Evolutionary conservation across 306 rosid genomes (phyloP).

Genomic region (Arachis hypogaea): DNA sequence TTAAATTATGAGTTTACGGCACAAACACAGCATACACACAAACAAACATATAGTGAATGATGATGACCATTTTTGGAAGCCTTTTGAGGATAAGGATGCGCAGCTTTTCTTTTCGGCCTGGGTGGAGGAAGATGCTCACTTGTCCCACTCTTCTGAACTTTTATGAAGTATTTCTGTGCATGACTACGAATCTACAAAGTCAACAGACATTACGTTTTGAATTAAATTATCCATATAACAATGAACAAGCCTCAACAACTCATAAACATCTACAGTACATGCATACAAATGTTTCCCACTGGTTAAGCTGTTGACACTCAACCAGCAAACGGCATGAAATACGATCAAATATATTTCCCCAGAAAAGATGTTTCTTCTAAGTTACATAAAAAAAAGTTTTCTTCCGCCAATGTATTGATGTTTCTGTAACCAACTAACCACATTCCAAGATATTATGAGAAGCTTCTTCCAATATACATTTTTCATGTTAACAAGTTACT

Average conservation of each 20-base stretch:
- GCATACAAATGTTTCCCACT: slow-evolving; percentile 12
- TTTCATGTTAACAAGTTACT: not conserved
- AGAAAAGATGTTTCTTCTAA: not conserved
- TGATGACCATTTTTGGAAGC: slow-evolving; percentile 71
- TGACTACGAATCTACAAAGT: slow-evolving; percentile 80
- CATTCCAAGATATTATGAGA: not conserved
- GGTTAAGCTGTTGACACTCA: slow-evolving; percentile 17
- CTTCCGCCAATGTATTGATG: not conserved
- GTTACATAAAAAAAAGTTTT: not conserved
- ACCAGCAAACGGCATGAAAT: slow-evolving; percentile 4
- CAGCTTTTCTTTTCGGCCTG: slow-evolving; percentile 89
- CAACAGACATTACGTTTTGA: not conserved
- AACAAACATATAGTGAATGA: not conserved
- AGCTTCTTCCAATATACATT: not conserved
- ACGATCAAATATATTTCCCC: not conserved
- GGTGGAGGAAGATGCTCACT: slow-evolving; percentile 90
- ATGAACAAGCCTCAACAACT: slow-evolving; percentile 1
- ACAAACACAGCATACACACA: not conserved
- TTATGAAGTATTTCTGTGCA: slow-evolving; percentile 85
- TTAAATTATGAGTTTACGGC: not conserved
- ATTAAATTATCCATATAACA: not conserved
- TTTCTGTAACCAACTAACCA: not conserved
- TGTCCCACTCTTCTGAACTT: slow-evolving; percentile 90
- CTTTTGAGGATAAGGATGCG: slow-evolving; percentile 93
- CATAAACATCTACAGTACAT: not conserved